Evolutionary conservation across 371 early-diverging fungal species (phyloP).

Genomic region (Umbelopsis sp.): DNA sequence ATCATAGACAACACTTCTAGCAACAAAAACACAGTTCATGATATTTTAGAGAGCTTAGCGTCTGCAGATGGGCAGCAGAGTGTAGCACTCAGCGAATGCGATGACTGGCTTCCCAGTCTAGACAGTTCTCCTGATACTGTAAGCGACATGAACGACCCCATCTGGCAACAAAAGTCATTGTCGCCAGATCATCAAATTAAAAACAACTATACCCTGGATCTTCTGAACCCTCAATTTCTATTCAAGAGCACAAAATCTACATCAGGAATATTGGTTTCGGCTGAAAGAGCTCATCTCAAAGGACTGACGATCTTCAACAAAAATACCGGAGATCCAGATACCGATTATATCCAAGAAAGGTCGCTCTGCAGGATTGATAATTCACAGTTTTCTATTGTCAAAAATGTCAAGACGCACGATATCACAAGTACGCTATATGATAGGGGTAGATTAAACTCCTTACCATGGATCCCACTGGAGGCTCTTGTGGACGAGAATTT

Average conservation of each 20-base stretch:
- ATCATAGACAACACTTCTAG: background rate
- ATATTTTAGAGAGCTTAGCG: background rate
- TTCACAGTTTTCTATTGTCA: slow-evolving; percentile 73
- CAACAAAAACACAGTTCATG: background rate
- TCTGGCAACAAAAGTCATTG: slow-evolving; percentile 34
- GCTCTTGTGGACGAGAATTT: slow-evolving; percentile 53
- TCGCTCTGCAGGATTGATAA: slow-evolving; percentile 66
- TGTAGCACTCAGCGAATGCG: slow-evolving; percentile 13
- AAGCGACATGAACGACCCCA: slow-evolving; percentile 40
- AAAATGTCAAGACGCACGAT: slow-evolving; percentile 37
- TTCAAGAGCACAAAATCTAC: slow-evolving; percentile 44
- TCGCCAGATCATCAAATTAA: slow-evolving; percentile 46
- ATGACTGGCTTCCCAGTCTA: background rate
- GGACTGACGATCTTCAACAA: slow-evolving; percentile 54
- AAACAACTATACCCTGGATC: slow-evolving; percentile 53
- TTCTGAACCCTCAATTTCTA: slow-evolving; percentile 68
- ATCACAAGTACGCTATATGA: background rate
- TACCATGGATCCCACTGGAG: slow-evolving; percentile 77
- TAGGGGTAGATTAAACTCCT: background rate
- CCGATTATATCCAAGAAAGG: slow-evolving; percentile 64
- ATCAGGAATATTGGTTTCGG: slow-evolving; percentile 54
- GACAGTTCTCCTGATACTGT: slow-evolving; percentile 25
- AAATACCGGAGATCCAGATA: slow-evolving; percentile 30
- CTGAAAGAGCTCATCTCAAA: slow-evolving; percentile 59
- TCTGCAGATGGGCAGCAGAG: background rate